Conservation (phyloP, 768 basidiomycete genomes). For the Leccinum boreale region DNA sequence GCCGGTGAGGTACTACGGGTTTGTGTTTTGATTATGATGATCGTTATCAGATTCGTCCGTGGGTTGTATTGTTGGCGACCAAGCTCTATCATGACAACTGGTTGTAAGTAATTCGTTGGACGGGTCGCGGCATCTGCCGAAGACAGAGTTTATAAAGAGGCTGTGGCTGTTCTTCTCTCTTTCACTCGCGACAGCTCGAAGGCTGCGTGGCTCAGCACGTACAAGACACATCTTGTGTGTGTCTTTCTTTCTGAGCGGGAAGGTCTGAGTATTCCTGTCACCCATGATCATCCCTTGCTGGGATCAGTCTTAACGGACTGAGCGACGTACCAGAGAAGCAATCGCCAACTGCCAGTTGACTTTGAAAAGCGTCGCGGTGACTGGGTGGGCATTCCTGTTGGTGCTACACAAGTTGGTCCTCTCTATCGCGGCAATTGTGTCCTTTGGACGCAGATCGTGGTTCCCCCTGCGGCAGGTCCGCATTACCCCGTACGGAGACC, state of each 20-base stretch:
- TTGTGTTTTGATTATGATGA: not conserved
- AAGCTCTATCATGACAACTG: too few relatives aligned
- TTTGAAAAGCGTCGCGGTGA: conserved; percentile 29
- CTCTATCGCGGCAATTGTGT: conserved; percentile 23
- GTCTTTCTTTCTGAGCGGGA: conserved; percentile 31
- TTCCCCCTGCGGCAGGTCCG: not conserved
- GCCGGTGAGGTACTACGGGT: not conserved
- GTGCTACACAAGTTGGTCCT: not conserved
- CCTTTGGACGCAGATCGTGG: conserved; percentile 11
- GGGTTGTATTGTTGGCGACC: not conserved
- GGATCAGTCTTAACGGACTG: conserved; percentile 25
- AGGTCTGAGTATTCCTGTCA: conserved; percentile 32
- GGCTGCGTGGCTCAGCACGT: conserved; percentile 28
- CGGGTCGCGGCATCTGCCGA: too few relatives aligned
- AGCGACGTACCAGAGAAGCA: conserved; percentile 30
- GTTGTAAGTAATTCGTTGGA: too few relatives aligned
- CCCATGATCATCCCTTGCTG: conserved; percentile 28
- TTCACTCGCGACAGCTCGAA: conserved; percentile 24
- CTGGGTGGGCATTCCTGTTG: conserved; percentile 16
- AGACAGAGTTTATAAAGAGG: not conserved
- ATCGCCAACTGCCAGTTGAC: conserved; percentile 13
- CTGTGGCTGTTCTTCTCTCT: not conserved
- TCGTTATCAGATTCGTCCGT: not conserved
- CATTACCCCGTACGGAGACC: not conserved
- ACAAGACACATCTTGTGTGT: conserved; percentile 14